Conservation (phyloP, 1,284 basidiomycete genomes). For the Singerocomus rubriflavus region DNA sequence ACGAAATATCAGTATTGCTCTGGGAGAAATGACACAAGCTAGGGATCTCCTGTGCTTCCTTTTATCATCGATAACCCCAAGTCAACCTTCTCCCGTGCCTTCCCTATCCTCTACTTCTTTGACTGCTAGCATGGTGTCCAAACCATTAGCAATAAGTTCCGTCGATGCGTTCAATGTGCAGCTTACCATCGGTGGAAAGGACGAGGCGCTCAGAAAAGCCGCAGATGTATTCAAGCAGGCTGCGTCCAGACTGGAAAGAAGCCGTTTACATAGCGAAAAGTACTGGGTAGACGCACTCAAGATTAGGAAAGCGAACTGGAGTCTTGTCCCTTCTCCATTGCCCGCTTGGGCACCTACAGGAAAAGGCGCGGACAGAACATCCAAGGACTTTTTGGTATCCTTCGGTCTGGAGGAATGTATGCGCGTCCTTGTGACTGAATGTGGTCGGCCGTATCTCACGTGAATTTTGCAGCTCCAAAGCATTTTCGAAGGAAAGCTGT, state of each 20-base stretch:
- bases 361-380: slow-evolving; percentile 71
- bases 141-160: slow-evolving; percentile 60
- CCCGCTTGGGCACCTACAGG: slow-evolving; percentile 64
- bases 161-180: slow-evolving; percentile 75
- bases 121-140: slow-evolving; percentile 61
- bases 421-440: slow-evolving; percentile 23
- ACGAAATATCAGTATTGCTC: slow-evolving; percentile 50
- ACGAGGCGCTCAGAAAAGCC: slow-evolving; percentile 70
- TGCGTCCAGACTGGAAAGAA: slow-evolving; percentile 63
- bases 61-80: slow-evolving; percentile 41
- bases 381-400: slow-evolving; percentile 74
- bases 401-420: slow-evolving; percentile 77
- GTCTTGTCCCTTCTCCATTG: slow-evolving; percentile 69
- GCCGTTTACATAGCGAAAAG: slow-evolving; percentile 56
- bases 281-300: slow-evolving; percentile 79
- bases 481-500: slow-evolving; percentile 62
- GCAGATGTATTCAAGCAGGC: slow-evolving; percentile 65
- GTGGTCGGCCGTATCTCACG: slow-evolving; percentile 3
- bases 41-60: slow-evolving; percentile 60
- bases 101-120: slow-evolving; percentile 40
- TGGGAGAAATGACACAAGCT: slow-evolving; percentile 75
- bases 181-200: slow-evolving; percentile 70
- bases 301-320: slow-evolving; percentile 72
- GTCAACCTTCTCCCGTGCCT: slow-evolving; percentile 21
- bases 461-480: slow-evolving; percentile 49